Evolutionary conservation across 2,329 filamentous ascomycete species (phyloP).

Genomic region (Elsinoe perseae): DNA sequence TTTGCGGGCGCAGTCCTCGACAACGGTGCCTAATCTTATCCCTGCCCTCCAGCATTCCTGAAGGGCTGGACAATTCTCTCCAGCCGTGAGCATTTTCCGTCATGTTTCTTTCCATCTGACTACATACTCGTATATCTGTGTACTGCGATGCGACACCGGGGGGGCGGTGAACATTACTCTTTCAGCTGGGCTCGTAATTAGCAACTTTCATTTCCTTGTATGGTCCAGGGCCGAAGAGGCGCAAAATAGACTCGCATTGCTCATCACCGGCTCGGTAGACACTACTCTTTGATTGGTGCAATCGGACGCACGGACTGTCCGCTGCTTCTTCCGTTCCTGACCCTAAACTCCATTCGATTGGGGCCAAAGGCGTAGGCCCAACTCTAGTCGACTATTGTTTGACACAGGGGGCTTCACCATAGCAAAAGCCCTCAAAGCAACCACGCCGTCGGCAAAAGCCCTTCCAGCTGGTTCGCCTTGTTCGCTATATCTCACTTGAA

Average conservation of each 20-base stretch:
- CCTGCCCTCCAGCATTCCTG: background rate
- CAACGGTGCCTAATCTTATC: constrained; percentile 4
- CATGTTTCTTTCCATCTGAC: background rate
- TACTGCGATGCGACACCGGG: background rate
- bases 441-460: constrained; percentile 2
- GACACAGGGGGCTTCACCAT: constrained; percentile 1
- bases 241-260: background rate
- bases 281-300: background rate
- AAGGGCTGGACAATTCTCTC: background rate
- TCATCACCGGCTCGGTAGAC: constrained; percentile 1
- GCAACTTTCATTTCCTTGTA: background rate
- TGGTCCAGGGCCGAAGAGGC: constrained; percentile 2
- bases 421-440: background rate
- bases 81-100: background rate
- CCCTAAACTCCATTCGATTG: background rate
- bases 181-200: background rate
- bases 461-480: constrained; percentile 2
- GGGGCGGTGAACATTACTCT: background rate
- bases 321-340: constrained; percentile 11
- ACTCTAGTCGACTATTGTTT: constrained; percentile 6
- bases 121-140: background rate
- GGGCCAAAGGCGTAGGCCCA: background rate
- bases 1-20: background rate
- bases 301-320: background rate
- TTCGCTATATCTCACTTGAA: constrained; percentile 10